Evolutionary conservation across 2,329 filamentous ascomycete species (phyloP), one percentile per base, ranked within the genome.

Genomic region (Blastomyces parvus): DNA sequence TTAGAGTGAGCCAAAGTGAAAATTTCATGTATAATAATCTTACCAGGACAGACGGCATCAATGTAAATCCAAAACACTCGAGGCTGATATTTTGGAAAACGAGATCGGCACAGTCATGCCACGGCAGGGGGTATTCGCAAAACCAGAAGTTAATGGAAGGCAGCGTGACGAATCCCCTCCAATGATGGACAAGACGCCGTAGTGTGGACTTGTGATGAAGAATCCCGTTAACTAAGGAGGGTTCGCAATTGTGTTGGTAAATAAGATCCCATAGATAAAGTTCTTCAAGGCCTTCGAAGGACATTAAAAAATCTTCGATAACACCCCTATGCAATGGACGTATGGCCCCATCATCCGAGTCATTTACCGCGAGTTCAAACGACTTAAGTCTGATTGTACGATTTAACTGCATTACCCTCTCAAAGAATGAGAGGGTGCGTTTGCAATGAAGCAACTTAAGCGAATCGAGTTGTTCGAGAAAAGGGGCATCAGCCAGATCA

Each of bases 201-300:
- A 57, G 36, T 14, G 36, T 57, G 22, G 19, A n/a, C 36, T 57
- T 57, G 36, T 42, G 55, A 40, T 57, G 11, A 19, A 42, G 3
- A 13, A 42, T 38, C 13, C 30, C 55, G 40, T 42, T 22, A 9
- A 9, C 30, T 38, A 57, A 14, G n/a, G 55, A n/a, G 25, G 14
- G 14, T 22, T 30, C 25, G 50, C 22, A 27, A 25, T 53, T 33
- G 5, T 33, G 22, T 3, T 30, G 9, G 50, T 53, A 25, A 6
- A 53, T 30, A 5, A 53, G 50, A 17, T 30, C 22, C 50, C 50
- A 53, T 22, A 57, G 17, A n/a, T 57, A 40, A 36, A 57, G 53
- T n/a, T 57, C 53, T 30, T 57, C 53, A 8, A 57, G 36, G 8
- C 53, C 53, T 22, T 57, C 53, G 17, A 57, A 57, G 14, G 53